Evolutionary conservation across 208 protist species (phyloP), one percentile per base, ranked within the genome.

Genomic region (Leishmania martiniquensis): DNA sequence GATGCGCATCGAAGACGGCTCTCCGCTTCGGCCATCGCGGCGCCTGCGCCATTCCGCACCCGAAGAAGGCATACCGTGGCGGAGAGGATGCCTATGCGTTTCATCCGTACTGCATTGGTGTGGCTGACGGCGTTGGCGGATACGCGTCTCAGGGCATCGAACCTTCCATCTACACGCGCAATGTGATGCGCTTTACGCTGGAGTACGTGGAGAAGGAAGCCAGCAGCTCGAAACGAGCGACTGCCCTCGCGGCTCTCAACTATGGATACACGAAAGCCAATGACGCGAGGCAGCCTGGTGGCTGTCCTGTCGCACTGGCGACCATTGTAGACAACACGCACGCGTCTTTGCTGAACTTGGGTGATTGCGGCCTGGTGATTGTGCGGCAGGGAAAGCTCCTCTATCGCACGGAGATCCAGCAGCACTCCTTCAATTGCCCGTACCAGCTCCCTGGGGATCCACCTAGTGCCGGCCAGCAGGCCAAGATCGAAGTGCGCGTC

Each of bases 381-480:
- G 39, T 95, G 79, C 87, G 94, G 13, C 80, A 90, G 34, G 85
- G 82, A 1, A 83, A 85, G 66, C 81, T 96, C 17, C 80, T 97
- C 37, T 95, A 89, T 70, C 87, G 83, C 10, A 91, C 91, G 1
- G 83, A 85, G 75, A 78, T 83, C 39, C 92, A 96, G 84, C 92
- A 97, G 77, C 94, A 97, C 72, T 85, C 80, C 51, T 97, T 97
- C 76, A 96, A 97, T 81, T 97, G 94, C 74, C 94, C 94, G 0
- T 96, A 87, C 59, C 91, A 95, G 72, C 88, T 97, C 7, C 93
- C 93, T 9, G 85, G 88, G 25, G 94, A 97, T 66, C 80, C 91
- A 20, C 92, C 91, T n/a, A 83, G 80, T 25, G 82, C 83, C 4
- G 91, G 91, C 1, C 87, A 96, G 63, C 87, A 89, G 52, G 79